phyloP scores from a whole-genome alignment of 2,329 filamentous ascomycete genomes.

The Paecilomyces sp. region DNA sequence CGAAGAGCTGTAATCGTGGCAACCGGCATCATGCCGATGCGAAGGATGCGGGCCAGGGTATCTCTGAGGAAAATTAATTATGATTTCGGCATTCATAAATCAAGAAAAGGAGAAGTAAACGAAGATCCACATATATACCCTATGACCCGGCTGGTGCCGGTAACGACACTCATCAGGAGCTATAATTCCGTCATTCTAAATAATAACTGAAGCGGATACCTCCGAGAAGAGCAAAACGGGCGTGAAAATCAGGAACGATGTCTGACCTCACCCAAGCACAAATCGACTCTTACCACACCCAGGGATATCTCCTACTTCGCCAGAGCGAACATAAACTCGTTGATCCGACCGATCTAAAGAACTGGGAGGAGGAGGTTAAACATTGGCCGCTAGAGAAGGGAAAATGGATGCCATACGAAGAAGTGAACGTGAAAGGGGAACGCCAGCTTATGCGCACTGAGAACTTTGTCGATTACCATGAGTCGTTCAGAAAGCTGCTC shows the following conservation, averaged over 20 bases:
- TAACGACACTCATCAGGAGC: too few relatives aligned
- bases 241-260: conserved; percentile 4
- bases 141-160: too few relatives aligned
- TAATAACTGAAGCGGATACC: not conserved
- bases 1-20: conserved; percentile 3
- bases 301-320: conserved; percentile 19
- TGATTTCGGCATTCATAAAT: too few relatives aligned
- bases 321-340: conserved; percentile 20
- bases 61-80: not conserved
- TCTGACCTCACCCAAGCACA: conserved; percentile 11
- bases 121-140: too few relatives aligned
- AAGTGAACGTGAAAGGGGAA: conserved; percentile 23
- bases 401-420: conserved; percentile 27
- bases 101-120: too few relatives aligned
- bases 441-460: conserved; percentile 27
- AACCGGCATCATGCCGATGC: not conserved
- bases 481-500: conserved; percentile 17
- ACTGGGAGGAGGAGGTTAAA: conserved; percentile 19
- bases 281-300: conserved; percentile 15
- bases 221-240: not conserved
- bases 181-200: too few relatives aligned
- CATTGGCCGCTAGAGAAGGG: conserved; percentile 21
- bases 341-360: conserved; percentile 13
- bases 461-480: conserved; percentile 24
- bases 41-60: too few relatives aligned